These are phyloP conservation scores for Agapanthus africanus DNA, from an alignment of 106 monocot species.

Conservation along the genomic window DNA sequence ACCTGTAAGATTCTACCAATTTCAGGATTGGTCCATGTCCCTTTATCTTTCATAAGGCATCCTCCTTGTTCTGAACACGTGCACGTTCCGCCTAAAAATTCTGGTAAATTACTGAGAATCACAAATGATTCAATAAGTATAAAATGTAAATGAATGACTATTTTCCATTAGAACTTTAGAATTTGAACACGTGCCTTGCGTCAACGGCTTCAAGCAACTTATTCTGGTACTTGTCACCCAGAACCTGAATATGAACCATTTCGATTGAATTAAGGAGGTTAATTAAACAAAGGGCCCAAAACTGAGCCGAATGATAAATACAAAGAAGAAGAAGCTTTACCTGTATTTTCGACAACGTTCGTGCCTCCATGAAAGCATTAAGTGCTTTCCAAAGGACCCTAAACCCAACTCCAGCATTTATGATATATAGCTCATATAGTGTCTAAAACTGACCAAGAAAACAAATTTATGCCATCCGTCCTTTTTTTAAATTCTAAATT, in stretches of 20 bases:
- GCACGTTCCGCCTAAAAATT: conserved; percentile 56
- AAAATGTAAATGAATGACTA: not conserved
- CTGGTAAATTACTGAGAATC: conserved; percentile 53
- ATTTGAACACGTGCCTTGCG: conserved; percentile 24
- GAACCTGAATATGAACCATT: conserved; percentile 27
- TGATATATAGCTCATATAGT: conserved; percentile 41
- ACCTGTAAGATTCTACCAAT: conserved; percentile 11
- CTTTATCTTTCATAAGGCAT: conserved; percentile 52
- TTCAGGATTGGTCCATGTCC: conserved; percentile 59
- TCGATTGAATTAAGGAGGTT: not conserved
- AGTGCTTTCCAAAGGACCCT: conserved; percentile 51
- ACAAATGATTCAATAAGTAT: not conserved
- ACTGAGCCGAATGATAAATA: too few species aligned
- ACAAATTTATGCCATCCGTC: not conserved
- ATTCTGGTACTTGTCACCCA: conserved; percentile 42
- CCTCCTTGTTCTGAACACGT: conserved; percentile 41
- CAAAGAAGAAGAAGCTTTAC: conserved; percentile 11
- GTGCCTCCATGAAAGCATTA: conserved; percentile 39
- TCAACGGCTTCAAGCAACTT: conserved; percentile 50
- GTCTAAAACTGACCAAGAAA: conserved; percentile 29
- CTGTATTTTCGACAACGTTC: conserved; percentile 56
- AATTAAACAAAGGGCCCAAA: too few species aligned
- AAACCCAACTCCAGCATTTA: conserved; percentile 68
- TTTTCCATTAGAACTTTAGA: not conserved
- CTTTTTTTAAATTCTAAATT: too few species aligned